Base-by-base conservation (phyloP, 495 filamentous ascomycete genomes). In the Apiosordaria backusii region DNA sequence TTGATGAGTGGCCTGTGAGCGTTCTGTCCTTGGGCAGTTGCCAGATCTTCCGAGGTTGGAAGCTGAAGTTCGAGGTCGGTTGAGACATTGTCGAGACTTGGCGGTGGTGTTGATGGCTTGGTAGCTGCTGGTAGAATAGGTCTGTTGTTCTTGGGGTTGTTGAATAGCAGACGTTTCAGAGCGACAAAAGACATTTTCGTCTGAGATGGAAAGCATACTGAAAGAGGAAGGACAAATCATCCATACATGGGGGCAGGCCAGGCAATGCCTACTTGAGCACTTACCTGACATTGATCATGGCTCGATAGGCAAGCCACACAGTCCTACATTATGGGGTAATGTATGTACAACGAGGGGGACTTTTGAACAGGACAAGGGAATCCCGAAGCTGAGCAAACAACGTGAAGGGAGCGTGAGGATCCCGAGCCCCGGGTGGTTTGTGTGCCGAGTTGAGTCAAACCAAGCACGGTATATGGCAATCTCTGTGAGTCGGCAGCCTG, bases 1-100 rank as follows among this genome's bases (percentile, higher is more conserved):
- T 66, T 61, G 50, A 71, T 22, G 6, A 45, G 10, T 6, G 35
- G 35, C 35, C 16, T 45, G 35, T 45, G 35, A 45, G 9, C 9
- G 35, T 45, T 13, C 9, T 5, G 29, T 10, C 29, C 29, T 15
- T 45, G 35, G 35, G 35, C 5, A 45, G 10, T 2, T 2, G 10
- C 35, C 3, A 45, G 5, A 13, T 13, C 16, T 2, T 9, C 1
- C 3, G 35, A 18, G 16, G 35, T 15, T 2, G 35, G 9, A 13
- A 13, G 35, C 5, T 45, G 35, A 13, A 45, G 35, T 15, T 45
- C 35, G 3, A 45, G 3, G 10, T 45, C 35, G 2, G 35, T 0
- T 13, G 35, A 45, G 35, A 45, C 35, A 45, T 45, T 45, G 35
- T 45, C 35, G 13, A 45, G 35, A 45, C 35, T 45, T 15, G 35